phyloP scores from a whole-genome alignment of 2,329 filamentous ascomycete genomes.

The Cordyceps javanica region DNA sequence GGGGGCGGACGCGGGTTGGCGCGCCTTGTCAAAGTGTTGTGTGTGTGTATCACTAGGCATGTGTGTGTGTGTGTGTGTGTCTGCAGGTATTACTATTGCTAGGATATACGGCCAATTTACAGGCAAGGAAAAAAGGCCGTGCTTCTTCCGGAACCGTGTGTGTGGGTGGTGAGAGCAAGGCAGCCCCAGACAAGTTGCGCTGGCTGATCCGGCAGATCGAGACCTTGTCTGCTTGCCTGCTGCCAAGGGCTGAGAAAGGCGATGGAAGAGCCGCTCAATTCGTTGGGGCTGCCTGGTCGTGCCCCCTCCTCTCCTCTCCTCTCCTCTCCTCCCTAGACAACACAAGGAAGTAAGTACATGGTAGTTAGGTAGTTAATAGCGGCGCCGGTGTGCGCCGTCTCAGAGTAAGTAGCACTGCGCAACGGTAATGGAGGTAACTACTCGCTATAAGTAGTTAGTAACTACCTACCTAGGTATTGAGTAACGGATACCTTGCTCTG shows the following conservation, averaged over 20 bases:
- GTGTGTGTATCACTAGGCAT: too few relatives aligned
- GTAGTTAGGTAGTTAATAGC: too few relatives aligned
- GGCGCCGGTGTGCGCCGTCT: background rate
- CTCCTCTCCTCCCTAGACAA: background rate
- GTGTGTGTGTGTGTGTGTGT: background rate
- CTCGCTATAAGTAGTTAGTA: too few relatives aligned
- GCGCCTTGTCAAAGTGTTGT: background rate
- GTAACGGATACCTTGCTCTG: background rate
- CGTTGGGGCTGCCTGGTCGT: conserved; percentile 6
- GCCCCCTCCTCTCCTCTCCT: background rate
- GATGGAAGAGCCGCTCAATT: conserved; percentile 11
- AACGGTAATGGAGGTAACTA: too few relatives aligned
- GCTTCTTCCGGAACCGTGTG: background rate
- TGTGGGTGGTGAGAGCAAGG: background rate
- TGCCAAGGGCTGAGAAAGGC: conserved; percentile 8
- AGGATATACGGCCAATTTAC: background rate
- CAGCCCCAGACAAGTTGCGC: conserved; percentile 7
- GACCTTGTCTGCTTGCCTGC: background rate
- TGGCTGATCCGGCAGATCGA: conserved; percentile 13
- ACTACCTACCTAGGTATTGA: background rate
- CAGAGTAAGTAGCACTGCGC: background rate
- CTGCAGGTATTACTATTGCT: background rate
- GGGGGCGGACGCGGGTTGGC: too few relatives aligned
- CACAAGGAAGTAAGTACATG: conserved; percentile 1
- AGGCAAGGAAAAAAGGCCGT: background rate